phyloP scores from a whole-genome alignment of 1,284 basidiomycete species.

The Ustilago trichophora region DNA sequence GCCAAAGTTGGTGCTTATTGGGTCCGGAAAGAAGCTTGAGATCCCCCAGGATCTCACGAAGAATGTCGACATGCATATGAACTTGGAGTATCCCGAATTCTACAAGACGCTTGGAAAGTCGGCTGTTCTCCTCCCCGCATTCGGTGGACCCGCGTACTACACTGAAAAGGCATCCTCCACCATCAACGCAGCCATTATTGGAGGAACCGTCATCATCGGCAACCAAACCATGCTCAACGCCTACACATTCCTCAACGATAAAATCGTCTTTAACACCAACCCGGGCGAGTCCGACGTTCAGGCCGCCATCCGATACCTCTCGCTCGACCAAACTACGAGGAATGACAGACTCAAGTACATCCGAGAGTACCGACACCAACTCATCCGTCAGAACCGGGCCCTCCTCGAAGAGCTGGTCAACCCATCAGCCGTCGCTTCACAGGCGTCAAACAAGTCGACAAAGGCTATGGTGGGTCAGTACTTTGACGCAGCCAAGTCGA shows the following conservation, averaged over 20 bases:
- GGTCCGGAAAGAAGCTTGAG: neutral
- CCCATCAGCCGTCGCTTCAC: constrained; percentile 2
- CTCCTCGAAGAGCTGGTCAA: constrained; percentile 4
- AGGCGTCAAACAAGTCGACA: neutral
- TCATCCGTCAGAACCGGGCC: constrained; percentile 4
- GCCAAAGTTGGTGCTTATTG: constrained; percentile 6
- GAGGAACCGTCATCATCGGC: constrained; percentile 5
- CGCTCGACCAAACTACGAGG: constrained; percentile 2
- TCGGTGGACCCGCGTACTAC: neutral
- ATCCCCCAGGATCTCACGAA: neutral
- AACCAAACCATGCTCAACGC: constrained; percentile 7
- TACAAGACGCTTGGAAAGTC: constrained; percentile 3
- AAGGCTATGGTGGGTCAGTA: neutral
- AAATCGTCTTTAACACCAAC: neutral
- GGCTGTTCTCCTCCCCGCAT: constrained; percentile 1
- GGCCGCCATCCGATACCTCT: constrained; percentile 9
- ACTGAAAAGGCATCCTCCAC: constrained; percentile 5
- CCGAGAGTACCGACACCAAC: neutral
- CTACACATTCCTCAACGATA: constrained; percentile 5
- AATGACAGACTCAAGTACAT: constrained; percentile 9
- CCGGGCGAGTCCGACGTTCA: constrained; percentile 8
- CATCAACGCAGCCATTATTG: constrained; percentile 14
- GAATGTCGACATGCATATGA: constrained; percentile 6
- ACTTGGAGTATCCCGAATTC: constrained; percentile 11
- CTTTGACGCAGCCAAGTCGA: neutral